These are phyloP conservation scores for Arctostaphylos glauca DNA, from an alignment of 148 eudicot genomes.

Conservation along the genomic window DNA sequence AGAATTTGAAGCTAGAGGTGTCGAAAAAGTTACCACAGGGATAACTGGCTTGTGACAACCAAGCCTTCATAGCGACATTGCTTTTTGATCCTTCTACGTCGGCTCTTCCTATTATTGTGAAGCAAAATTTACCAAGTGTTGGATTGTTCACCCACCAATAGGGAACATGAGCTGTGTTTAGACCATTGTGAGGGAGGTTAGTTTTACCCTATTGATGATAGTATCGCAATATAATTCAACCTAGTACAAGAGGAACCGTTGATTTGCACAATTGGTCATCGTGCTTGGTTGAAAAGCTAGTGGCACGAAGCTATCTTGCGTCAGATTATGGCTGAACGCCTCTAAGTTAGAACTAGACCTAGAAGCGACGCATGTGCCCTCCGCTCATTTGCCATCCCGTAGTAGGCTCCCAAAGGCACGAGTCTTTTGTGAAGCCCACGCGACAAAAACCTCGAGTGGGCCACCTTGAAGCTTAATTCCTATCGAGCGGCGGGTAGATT, in stretches of 20 bases:
- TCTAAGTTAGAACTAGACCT: too few relatives aligned
- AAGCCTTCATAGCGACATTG: not conserved
- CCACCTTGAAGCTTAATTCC: too few relatives aligned
- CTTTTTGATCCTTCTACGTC: not conserved
- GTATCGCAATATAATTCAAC: constrained; percentile 15
- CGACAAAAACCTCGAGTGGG: too few relatives aligned
- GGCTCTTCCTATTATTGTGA: not conserved
- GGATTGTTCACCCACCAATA: constrained; percentile 27
- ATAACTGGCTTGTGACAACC: not conserved
- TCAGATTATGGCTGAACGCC: too few relatives aligned
- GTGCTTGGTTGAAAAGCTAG: too few relatives aligned
- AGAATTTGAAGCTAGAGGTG: too few relatives aligned
- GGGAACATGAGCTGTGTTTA: constrained; percentile 37
- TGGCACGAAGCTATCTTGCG: too few relatives aligned
- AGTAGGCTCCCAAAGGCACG: too few relatives aligned
- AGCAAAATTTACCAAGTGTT: constrained; percentile 14
- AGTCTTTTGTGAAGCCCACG: too few relatives aligned
- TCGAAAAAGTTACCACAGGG: not conserved
- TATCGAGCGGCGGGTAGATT: too few relatives aligned
- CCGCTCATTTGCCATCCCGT: too few relatives aligned
- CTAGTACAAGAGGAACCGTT: not conserved
- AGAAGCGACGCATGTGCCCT: too few relatives aligned
- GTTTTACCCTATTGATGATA: constrained; percentile 28
- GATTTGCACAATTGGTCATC: not conserved
- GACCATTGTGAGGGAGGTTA: constrained; percentile 28